Evolutionary conservation across 805 yeast genomes (phyloP).

Genomic region (Sugiyamaella lignohabitans): DNA sequence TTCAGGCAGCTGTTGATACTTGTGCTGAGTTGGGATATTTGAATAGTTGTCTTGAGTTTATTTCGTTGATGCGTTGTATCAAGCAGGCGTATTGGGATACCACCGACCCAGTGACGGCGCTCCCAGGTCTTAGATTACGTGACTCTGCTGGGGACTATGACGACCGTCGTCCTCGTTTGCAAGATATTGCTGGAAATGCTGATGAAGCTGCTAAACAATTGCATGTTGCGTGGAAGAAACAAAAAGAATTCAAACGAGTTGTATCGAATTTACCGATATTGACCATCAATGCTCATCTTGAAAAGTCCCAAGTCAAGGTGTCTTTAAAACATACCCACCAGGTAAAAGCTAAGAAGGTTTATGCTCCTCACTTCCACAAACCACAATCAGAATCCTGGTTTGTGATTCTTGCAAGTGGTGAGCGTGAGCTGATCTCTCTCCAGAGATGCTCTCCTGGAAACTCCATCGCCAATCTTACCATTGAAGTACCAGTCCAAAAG

Average conservation of each 20-base stretch:
- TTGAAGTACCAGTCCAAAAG: neutral
- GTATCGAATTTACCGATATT: slow-evolving; percentile 61
- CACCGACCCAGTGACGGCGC: slow-evolving; percentile 54
- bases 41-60: slow-evolving; percentile 51
- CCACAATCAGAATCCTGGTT: slow-evolving; percentile 94
- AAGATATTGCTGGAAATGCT: slow-evolving; percentile 21
- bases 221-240: slow-evolving; percentile 38
- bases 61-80: slow-evolving; percentile 72
- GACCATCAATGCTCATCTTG: slow-evolving; percentile 17
- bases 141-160: slow-evolving; percentile 10
- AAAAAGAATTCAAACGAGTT: slow-evolving; percentile 45
- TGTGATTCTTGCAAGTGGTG: slow-evolving; percentile 36
- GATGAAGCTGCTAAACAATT: slow-evolving; percentile 28
- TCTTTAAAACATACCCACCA: slow-evolving; percentile 45
- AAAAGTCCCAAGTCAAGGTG: slow-evolving; percentile 4
- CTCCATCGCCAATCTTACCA: neutral
- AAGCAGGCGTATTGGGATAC: slow-evolving; percentile 88
- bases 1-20: slow-evolving; percentile 88
- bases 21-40: slow-evolving; percentile 77
- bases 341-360: slow-evolving; percentile 44
- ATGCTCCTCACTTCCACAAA: slow-evolving; percentile 80
- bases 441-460: neutral
- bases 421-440: neutral
- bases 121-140: slow-evolving; percentile 40
- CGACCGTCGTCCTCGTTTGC: slow-evolving; percentile 16